Base-by-base conservation (phyloP, 73 alveolate genomes). In the Symbiodinium natans region DNA sequence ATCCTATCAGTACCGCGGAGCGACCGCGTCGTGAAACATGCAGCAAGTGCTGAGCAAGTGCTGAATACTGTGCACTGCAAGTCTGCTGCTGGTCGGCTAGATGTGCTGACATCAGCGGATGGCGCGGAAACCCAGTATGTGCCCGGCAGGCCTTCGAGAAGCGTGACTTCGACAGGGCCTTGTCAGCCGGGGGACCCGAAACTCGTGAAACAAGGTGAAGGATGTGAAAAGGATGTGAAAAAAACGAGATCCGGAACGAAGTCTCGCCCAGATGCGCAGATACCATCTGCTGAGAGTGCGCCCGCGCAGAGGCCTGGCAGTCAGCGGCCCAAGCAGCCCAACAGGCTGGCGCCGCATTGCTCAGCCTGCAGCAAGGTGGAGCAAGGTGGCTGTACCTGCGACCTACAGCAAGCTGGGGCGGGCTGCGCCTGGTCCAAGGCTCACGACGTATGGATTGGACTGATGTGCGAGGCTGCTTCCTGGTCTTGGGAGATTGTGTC, bases 391-490 rank as follows among this genome's bases (percentile, higher is more conserved):
- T n/a, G n/a, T n/a, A n/a, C n/a, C n/a, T n/a, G n/a, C n/a, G n/a
- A n/a, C n/a, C n/a, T n/a, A n/a, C n/a, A n/a, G n/a, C n/a, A n/a
- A n/a, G n/a, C n/a, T n/a, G n/a, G n/a, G n/a, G n/a, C n/a, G n/a
- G n/a, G n/a, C n/a, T n/a, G n/a, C n/a, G n/a, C n/a, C n/a, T n/a
- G n/a, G n/a, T 23, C 10, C 40, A 38, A 88, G 95, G 95, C 95
- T 52, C 84, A 39, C 21, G 95, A 63, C 48, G 52, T 88, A 7
- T 88, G 95, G 95, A 68, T 54, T 40, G 43, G 74, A 42, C 75
- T 88, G 95, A 59, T 88, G 86, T 63, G 95, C 71, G 95, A 88
- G 95, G 95, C 95, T n/a, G 8, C 7, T 25, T n/a, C 13, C 38
- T 63, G 80, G 36, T 27, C 71, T 52, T 52, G 23, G 15, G n/a